Percentiles rank a stretch among this genome's conserved stretches.
Conservation (phyloP, 208 protist species). For the Acanthamoeba polyphaga region DNA sequence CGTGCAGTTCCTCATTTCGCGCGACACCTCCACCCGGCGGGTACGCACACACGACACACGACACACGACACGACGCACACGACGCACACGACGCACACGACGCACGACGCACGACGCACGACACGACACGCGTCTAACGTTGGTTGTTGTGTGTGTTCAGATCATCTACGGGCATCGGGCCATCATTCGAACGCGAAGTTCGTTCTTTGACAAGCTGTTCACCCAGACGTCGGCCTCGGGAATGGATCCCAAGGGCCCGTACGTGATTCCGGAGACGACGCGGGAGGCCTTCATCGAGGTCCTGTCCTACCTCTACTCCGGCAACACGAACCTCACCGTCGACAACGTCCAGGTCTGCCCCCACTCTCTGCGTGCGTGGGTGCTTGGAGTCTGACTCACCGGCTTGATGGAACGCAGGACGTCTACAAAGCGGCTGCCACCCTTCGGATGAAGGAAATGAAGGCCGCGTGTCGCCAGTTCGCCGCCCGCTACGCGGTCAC, state of each 20-base stretch:
- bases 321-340: not conserved
- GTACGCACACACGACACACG: not conserved
- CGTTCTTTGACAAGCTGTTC: constrained; percentile 8
- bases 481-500: not conserved
- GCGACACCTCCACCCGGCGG: not conserved
- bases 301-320: constrained; percentile 23
- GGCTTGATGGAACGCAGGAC: not conserved
- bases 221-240: not conserved
- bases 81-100: too few species aligned
- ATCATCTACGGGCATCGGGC: constrained; percentile 11
- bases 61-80: too few species aligned
- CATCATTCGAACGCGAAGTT: not conserved
- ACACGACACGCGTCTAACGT: too few species aligned
- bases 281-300: constrained; percentile 26
- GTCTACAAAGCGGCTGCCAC: not conserved
- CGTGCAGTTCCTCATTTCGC: not conserved
- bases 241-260: constrained; percentile 44
- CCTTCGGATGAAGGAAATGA: not conserved
- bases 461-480: constrained; percentile 26
- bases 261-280: constrained; percentile 2
- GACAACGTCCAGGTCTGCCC: constrained; percentile 10
- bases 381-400: not conserved
- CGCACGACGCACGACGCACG: not conserved
- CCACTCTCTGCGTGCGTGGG: not conserved
- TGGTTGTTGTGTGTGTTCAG: not conserved